These are phyloP conservation scores for Penicillium odoratum DNA, from an alignment of 495 filamentous ascomycete genomes.

Conservation along the genomic window DNA sequence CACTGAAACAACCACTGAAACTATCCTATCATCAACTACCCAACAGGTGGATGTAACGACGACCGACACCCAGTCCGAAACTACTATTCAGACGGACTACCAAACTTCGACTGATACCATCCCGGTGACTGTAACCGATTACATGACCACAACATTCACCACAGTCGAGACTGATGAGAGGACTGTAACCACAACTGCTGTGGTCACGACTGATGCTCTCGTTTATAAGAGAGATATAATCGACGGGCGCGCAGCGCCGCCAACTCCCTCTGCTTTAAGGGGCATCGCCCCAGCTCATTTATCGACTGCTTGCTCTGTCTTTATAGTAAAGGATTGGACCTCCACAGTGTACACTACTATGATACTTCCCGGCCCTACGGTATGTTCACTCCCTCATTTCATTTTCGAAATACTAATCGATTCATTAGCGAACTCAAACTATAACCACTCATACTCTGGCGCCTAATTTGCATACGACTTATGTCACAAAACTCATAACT, in stretches of 20 bases:
- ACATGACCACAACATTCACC: slow-evolving; percentile 2
- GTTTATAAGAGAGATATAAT: neutral
- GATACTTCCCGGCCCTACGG: slow-evolving; percentile 1
- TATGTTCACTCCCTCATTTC: neutral
- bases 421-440: slow-evolving; percentile 2
- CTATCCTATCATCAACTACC: slow-evolving; percentile 1
- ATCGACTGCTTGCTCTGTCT: slow-evolving; percentile 7
- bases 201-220: neutral
- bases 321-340: slow-evolving; percentile 5
- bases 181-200: neutral
- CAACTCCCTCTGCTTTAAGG: slow-evolving; percentile 5
- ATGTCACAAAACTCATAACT: neutral
- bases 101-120: slow-evolving; percentile 5
- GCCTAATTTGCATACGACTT: neutral
- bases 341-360: slow-evolving; percentile 8
- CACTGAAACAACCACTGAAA: slow-evolving; percentile 4
- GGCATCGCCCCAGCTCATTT: neutral
- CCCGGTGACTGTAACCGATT: neutral
- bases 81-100: neutral
- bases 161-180: neutral
- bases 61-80: neutral
- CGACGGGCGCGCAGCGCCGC: neutral
- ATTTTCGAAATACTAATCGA: neutral
- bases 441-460: slow-evolving; percentile 3
- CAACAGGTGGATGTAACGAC: slow-evolving; percentile 1